These are phyloP conservation scores for Sugiyamaella japonica DNA, from an alignment of 1,139 yeast species.

Conservation along the genomic window DNA sequence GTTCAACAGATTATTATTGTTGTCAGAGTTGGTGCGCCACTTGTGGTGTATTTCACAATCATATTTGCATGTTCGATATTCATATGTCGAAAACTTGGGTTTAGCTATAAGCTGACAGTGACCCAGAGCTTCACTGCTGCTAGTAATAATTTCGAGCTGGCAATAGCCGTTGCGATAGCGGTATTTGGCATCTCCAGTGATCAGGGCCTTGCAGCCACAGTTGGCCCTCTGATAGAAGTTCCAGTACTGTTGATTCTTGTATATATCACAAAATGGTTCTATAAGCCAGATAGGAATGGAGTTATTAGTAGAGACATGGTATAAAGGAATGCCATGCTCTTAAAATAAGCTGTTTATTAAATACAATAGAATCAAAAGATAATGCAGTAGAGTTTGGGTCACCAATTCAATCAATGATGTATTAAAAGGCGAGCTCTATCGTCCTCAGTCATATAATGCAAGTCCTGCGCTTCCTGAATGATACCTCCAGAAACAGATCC, in stretches of 20 bases:
- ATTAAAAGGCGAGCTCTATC: constrained; percentile 4
- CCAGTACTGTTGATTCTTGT: constrained; percentile 52
- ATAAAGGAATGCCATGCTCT: background rate
- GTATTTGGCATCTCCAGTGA: constrained; percentile 54
- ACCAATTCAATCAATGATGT: background rate
- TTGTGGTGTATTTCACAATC: constrained; percentile 50
- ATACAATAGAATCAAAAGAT: background rate
- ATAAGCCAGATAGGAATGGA: constrained; percentile 3
- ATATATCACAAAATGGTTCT: constrained; percentile 34
- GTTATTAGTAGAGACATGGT: background rate
- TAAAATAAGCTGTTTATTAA: background rate
- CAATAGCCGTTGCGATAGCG: constrained; percentile 56
- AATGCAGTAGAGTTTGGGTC: background rate
- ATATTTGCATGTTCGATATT: constrained; percentile 50
- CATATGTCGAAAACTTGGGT: constrained; percentile 33
- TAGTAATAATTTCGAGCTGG: constrained; percentile 56
- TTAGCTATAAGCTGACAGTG: constrained; percentile 46
- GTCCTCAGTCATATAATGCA: constrained; percentile 4
- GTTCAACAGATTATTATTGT: constrained; percentile 53
- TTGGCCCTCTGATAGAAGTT: constrained; percentile 59
- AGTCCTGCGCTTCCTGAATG: constrained; percentile 1
- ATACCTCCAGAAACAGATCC: constrained; percentile 4
- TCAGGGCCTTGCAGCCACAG: constrained; percentile 60
- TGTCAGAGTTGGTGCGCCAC: constrained; percentile 53
- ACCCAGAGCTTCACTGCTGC: constrained; percentile 62